Evolutionary conservation across 305 asterid genomes (phyloP).

Genomic region (Rubia occidens): DNA sequence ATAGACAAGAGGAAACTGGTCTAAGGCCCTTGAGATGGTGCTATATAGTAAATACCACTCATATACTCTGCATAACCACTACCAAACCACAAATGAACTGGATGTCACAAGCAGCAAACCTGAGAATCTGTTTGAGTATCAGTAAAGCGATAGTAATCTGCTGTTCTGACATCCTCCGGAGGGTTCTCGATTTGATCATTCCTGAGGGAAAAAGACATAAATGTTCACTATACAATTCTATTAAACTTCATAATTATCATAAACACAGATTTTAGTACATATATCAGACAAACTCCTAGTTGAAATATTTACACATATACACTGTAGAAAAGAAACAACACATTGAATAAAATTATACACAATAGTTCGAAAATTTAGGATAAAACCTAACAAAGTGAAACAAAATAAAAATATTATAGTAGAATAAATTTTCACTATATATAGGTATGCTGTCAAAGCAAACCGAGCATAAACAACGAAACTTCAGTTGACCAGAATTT

Average conservation of each 20-base stretch:
- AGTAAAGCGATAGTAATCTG: slow-evolving; percentile 57
- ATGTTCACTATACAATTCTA: slow-evolving; percentile 10
- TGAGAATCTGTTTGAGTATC: slow-evolving; percentile 95
- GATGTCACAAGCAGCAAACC: slow-evolving; percentile 35
- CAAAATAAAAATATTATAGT: neutral
- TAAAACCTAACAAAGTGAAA: neutral
- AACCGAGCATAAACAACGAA: no score
- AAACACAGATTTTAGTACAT: neutral
- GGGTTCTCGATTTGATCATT: slow-evolving; percentile 38
- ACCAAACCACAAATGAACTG: slow-evolving; percentile 12
- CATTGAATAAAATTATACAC: neutral
- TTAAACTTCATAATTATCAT: neutral
- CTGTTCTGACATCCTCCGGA: slow-evolving; percentile 32
- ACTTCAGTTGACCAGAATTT: no score
- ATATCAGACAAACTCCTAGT: neutral
- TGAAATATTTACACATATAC: neutral
- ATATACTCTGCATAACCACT: neutral
- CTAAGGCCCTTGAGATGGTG: neutral
- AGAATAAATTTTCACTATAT: neutral
- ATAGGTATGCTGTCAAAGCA: no score
- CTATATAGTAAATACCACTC: neutral
- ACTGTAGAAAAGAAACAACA: neutral
- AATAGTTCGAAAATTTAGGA: neutral
- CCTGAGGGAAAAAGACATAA: slow-evolving; percentile 35
- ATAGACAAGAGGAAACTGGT: neutral